Conservation (phyloP, 2,329 filamentous ascomycete species). For the Alternaria conjuncta region DNA sequence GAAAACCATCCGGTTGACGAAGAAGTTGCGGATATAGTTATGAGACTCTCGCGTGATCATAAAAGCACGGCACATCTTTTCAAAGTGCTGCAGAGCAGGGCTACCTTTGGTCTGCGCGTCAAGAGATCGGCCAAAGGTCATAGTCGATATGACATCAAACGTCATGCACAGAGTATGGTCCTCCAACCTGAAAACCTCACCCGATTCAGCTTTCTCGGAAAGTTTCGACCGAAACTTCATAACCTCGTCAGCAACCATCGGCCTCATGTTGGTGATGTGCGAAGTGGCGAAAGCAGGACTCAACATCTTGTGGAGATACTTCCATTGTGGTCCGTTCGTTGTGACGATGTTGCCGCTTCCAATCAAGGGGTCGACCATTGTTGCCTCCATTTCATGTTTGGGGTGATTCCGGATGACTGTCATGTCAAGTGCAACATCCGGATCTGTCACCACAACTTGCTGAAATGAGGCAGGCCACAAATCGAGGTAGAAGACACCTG, state of each 20-base stretch:
- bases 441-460: slow-evolving; percentile 45
- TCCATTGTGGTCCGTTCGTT: slow-evolving; percentile 44
- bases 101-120: slow-evolving; percentile 34
- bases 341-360: slow-evolving; percentile 39
- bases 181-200: slow-evolving; percentile 36
- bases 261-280: slow-evolving; percentile 39
- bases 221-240: slow-evolving; percentile 39
- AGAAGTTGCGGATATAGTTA: slow-evolving; percentile 27
- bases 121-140: slow-evolving; percentile 32
- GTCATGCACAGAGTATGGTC: slow-evolving; percentile 26
- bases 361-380: slow-evolving; percentile 33
- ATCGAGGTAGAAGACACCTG: slow-evolving; percentile 53
- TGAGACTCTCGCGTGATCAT: slow-evolving; percentile 20
- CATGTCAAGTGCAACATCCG: slow-evolving; percentile 49
- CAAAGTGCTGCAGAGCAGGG: slow-evolving; percentile 25
- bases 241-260: slow-evolving; percentile 31
- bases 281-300: slow-evolving; percentile 44
- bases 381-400: slow-evolving; percentile 34
- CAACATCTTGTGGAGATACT: slow-evolving; percentile 44
- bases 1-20: slow-evolving; percentile 14
- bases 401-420: slow-evolving; percentile 43
- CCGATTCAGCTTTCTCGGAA: slow-evolving; percentile 21
- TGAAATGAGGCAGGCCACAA: slow-evolving; percentile 50
- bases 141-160: slow-evolving; percentile 36
- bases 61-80: slow-evolving; percentile 20